Percentiles rank a stretch among this genome's conserved stretches.
Conservation (phyloP, 306 rosid species). For the Oxytropis ochrocephala region DNA sequence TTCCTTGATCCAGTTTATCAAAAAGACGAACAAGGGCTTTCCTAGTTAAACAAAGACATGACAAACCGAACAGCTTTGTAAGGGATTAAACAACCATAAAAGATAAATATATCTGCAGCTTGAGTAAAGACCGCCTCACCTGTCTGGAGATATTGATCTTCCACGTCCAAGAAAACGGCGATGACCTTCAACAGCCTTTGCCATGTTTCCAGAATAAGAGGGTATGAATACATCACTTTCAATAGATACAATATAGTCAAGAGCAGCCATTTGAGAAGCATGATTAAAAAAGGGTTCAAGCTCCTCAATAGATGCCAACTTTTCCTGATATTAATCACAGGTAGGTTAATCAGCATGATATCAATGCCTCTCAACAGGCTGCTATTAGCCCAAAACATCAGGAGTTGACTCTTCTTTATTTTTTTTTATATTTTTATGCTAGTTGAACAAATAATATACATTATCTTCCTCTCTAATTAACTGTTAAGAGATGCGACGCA, state of each 20-base stretch:
- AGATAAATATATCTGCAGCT: neutral
- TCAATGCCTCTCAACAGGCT: neutral
- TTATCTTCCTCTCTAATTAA: neutral
- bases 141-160: slow-evolving; percentile 88
- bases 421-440: neutral
- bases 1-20: slow-evolving; percentile 76
- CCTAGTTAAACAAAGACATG: slow-evolving; percentile 41
- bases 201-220: slow-evolving; percentile 96
- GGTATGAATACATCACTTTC: slow-evolving; percentile 93
- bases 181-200: slow-evolving; percentile 95
- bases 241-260: slow-evolving; percentile 89
- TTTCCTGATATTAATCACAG: slow-evolving; percentile 54
- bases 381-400: neutral
- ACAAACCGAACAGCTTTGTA: slow-evolving; percentile 23
- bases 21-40: slow-evolving; percentile 82
- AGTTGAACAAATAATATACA: neutral
- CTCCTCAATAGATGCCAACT: slow-evolving; percentile 68
- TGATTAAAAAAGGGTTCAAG: slow-evolving; percentile 72
- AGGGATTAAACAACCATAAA: neutral
- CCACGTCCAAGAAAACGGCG: slow-evolving; percentile 93
- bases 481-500: neutral
- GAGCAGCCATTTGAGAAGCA: slow-evolving; percentile 97
- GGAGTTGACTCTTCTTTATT: neutral
- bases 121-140: slow-evolving; percentile 34
- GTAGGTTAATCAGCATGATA: slow-evolving; percentile 17